phyloP scores from a whole-genome alignment of 257 asterid species.

The Gynochthodes officinalis region DNA sequence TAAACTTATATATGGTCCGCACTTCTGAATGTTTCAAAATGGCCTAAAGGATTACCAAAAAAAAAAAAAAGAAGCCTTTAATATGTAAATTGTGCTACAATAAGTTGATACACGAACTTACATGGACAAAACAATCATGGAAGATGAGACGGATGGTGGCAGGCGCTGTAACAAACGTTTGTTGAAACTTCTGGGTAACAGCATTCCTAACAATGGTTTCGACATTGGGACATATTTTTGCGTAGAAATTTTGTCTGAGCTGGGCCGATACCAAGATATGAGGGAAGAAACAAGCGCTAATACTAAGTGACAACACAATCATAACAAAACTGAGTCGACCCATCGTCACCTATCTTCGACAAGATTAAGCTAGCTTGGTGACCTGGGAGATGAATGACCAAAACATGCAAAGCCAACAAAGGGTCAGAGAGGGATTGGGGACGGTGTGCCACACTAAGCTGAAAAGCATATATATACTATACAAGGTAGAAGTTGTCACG shows the following conservation, averaged over 20 bases:
- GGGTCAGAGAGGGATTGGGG: background rate
- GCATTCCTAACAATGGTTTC: constrained; percentile 57
- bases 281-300: constrained; percentile 24
- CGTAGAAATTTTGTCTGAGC: constrained; percentile 45
- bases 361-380: background rate
- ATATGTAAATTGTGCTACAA: background rate
- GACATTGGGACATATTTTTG: constrained; percentile 58
- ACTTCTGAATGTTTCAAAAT: no score
- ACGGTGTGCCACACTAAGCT: background rate
- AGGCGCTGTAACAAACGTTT: constrained; percentile 69
- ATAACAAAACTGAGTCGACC: constrained; percentile 22
- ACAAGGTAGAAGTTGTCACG: background rate
- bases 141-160: constrained; percentile 71
- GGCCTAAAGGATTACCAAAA: no score
- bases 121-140: constrained; percentile 79
- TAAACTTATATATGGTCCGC: no score
- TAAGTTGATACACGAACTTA: no score
- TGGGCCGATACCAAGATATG: constrained; percentile 43
- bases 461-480: background rate
- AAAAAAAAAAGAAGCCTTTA: no score
- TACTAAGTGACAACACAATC: constrained; percentile 22
- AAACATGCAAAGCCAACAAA: background rate
- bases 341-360: constrained; percentile 21
- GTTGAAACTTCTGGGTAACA: constrained; percentile 49
- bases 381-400: background rate